phyloP scores from a whole-genome alignment of 768 basidiomycete species.

The Strobilomyces echinocephalus region DNA sequence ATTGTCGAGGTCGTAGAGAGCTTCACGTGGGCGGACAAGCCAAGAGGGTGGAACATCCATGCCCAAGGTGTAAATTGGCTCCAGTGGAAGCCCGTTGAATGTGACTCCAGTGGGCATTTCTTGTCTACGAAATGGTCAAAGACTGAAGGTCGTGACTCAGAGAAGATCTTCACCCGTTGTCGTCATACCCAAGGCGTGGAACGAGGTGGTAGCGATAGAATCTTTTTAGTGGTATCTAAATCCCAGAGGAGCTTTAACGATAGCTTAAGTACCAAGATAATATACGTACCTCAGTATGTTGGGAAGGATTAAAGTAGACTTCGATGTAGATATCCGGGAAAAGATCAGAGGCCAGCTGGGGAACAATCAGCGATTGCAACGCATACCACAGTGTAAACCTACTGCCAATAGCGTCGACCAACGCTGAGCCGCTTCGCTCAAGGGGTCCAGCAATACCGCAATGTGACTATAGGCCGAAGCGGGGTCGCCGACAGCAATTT shows the following conservation, averaged over 20 bases:
- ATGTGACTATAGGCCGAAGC: conserved; percentile 65
- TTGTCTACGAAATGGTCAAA: conserved; percentile 35
- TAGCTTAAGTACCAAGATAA: background rate
- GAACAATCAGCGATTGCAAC: background rate
- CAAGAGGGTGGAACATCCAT: conserved; percentile 90
- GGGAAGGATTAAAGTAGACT: conserved; percentile 74
- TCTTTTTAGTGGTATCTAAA: conserved; percentile 80
- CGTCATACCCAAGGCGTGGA: conserved; percentile 56
- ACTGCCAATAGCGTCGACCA: conserved; percentile 82
- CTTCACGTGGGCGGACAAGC: conserved; percentile 87
- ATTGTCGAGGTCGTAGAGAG: conserved; percentile 92
- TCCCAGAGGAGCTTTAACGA: background rate
- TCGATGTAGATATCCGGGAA: conserved; percentile 65
- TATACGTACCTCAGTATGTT: conserved; percentile 57
- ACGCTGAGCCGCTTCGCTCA: conserved; percentile 79
- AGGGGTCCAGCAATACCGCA: conserved; percentile 73
- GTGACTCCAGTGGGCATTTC: conserved; percentile 54
- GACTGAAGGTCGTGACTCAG: background rate
- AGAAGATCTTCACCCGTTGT: conserved; percentile 49
- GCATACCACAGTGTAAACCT: conserved; percentile 8
- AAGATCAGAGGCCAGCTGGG: conserved; percentile 30
- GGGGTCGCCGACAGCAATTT: conserved; percentile 66
- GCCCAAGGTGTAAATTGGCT: conserved; percentile 90
- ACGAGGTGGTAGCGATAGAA: conserved; percentile 83
- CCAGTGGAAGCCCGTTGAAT: conserved; percentile 72